Percentiles rank a stretch among this genome's conserved stretches.
Conservation (phyloP, 352 stramenopile species). For the Phytophthora aleatoria region DNA sequence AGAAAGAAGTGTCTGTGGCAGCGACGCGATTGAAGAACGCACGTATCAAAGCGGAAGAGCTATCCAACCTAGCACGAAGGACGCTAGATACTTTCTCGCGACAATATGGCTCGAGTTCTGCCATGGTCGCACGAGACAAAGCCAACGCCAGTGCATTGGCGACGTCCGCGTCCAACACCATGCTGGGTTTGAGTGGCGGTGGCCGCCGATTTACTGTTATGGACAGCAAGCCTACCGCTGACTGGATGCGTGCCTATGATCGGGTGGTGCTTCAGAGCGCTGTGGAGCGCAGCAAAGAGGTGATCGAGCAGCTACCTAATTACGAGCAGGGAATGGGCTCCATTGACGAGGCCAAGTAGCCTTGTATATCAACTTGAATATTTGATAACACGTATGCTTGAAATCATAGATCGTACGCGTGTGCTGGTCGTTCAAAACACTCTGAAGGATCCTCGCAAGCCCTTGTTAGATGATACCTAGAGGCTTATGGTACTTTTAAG, state of each 20-base stretch:
- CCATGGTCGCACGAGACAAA: constrained; percentile 13
- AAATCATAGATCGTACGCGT: constrained; percentile 1
- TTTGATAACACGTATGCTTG: constrained; percentile 13
- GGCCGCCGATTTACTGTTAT: constrained; percentile 25
- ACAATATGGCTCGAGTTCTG: constrained; percentile 16
- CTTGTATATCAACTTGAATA: neutral
- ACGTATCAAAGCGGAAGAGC: constrained; percentile 68
- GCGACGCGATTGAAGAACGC: constrained; percentile 77
- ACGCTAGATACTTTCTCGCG: constrained; percentile 69
- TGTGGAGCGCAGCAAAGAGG: constrained; percentile 68
- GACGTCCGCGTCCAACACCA: constrained; percentile 30
- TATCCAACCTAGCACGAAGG: constrained; percentile 74
- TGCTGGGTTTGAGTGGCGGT: constrained; percentile 21
- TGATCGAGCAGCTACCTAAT: constrained; percentile 40
- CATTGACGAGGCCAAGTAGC: constrained; percentile 20
- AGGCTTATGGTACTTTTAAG: no score
- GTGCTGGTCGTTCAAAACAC: no score
- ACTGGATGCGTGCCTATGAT: constrained; percentile 74
- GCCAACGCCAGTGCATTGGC: constrained; percentile 21
- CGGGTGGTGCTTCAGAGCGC: constrained; percentile 67
- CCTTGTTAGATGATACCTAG: no score
- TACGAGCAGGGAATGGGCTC: constrained; percentile 20
- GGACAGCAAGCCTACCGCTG: constrained; percentile 34
- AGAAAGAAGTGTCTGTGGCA: constrained; percentile 73
- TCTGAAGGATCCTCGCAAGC: no score